Conservation (phyloP, 305 asterid genomes). For the Euphrasia arctica region DNA sequence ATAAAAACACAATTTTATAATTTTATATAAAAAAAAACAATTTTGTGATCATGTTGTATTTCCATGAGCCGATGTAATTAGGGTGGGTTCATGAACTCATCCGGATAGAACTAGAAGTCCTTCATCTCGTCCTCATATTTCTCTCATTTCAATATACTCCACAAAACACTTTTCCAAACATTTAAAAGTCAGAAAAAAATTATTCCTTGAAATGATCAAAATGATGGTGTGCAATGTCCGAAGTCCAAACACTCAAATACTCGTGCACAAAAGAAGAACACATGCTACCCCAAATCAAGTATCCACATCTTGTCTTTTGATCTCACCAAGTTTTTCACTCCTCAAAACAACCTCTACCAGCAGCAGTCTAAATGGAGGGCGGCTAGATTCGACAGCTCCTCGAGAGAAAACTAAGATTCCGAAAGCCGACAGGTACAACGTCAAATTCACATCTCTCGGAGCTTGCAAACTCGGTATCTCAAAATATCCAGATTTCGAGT, state of each 20-base stretch:
- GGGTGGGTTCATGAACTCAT: neutral
- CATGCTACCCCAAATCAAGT: conserved; percentile 18
- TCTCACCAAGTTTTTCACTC: conserved; percentile 19
- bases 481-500: conserved; percentile 69
- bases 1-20: too few species aligned
- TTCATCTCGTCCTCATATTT: conserved; percentile 30
- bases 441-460: conserved; percentile 64
- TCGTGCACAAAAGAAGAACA: conserved; percentile 10
- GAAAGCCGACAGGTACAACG: conserved; percentile 33
- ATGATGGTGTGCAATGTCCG: conserved; percentile 49
- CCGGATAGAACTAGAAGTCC: conserved; percentile 7
- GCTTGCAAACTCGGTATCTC: conserved; percentile 83
- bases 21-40: too few species aligned
- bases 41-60: too few species aligned
- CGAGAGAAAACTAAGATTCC: conserved; percentile 29
- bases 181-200: neutral
- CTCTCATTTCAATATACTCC: conserved; percentile 10
- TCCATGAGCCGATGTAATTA: too few species aligned
- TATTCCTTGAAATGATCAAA: neutral
- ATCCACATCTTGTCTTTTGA: conserved; percentile 10
- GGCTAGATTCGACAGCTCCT: conserved; percentile 30
- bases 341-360: conserved; percentile 6
- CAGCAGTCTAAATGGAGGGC: conserved; percentile 27
- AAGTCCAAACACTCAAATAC: conserved; percentile 36
- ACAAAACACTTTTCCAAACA: neutral